Base-by-base conservation (phyloP, 495 filamentous ascomycete species). In the Penicillium flavigenum region DNA sequence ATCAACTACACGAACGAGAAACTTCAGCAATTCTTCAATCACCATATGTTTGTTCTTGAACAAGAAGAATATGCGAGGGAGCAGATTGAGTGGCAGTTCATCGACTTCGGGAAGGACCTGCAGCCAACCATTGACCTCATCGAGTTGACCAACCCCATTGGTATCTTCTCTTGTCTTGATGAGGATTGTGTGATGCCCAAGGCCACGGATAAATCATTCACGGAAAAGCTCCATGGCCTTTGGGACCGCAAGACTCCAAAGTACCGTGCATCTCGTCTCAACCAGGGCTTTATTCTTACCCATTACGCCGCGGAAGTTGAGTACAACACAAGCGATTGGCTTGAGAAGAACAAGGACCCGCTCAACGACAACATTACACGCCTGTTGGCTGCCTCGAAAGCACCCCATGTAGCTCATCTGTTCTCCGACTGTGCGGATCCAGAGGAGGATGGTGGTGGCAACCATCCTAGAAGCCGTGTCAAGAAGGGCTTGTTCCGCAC, bases 1-100 rank as follows among this genome's bases (percentile, higher is more conserved):
- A 99, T 99, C 78, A 99, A 99, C 68, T 99, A 98, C 74, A 98
- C 95, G 56, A 99, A 99, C 71, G 95, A 99, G 70, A 99, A 97
- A 71, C 84, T 99, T 6, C 95, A 99, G 69, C 95, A 99, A 62
- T 99, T 98, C 70, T 99, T 99, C 81, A 99, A 99, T 58, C 95
- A 99, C 63, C 95, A 99, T 76, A 99, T 99, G 95, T 99, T 99
- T 70, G 95, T 99, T 20, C 75, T 99, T 20, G 95, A 99, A 67
- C 95, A 99, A 67, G 95, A 99, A 68, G 95, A 99, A 71, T 99
- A 99, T 72, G 92, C 95, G 16, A 76, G 92, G 48, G 95, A 99
- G 68, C 90, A 96, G 70, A 99, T 99, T 63, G 93, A 99, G 74
- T 99, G 95, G 95, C 91, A 97, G 67, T 99, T 99, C 68, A 98